phyloP scores from a whole-genome alignment of 805 yeast species.

The Starmerella lactis-condensi region DNA sequence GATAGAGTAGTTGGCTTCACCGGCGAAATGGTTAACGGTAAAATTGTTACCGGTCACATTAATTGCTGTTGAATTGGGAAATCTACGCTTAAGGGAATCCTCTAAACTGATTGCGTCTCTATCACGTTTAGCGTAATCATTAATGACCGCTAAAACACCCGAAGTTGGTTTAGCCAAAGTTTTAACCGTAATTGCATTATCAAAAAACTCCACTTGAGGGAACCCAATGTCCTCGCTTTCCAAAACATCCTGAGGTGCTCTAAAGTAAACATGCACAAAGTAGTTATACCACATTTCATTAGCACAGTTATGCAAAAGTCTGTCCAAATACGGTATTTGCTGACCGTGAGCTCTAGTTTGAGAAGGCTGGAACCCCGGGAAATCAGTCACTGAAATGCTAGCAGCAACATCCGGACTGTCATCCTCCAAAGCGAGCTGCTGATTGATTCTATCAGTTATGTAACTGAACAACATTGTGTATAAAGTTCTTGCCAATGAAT shows the following conservation, averaged over 20 bases:
- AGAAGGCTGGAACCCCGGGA: constrained; percentile 26
- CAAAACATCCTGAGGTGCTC: constrained; percentile 24
- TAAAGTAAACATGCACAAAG: constrained; percentile 24
- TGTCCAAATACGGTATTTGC: constrained; percentile 22
- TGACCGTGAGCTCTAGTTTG: constrained; percentile 8
- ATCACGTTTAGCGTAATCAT: constrained; percentile 24
- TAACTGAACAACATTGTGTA: constrained; percentile 25
- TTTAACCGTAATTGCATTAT: constrained; percentile 38
- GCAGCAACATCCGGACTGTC: constrained; percentile 18
- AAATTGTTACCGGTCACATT: constrained; percentile 28
- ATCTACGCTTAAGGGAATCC: constrained; percentile 21
- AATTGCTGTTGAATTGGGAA: constrained; percentile 19
- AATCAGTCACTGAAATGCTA: constrained; percentile 25
- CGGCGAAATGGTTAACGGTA: constrained; percentile 39
- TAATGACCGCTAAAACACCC: constrained; percentile 24
- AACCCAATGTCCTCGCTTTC: constrained; percentile 29
- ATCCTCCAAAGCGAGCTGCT: constrained; percentile 19
- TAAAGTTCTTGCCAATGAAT: constrained; percentile 26
- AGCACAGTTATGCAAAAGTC: constrained; percentile 26
- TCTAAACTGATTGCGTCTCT: constrained; percentile 21
- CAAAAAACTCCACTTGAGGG: constrained; percentile 38
- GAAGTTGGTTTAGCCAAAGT: constrained; percentile 29
- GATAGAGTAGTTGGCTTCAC: constrained; percentile 37
- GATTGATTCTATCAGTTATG: constrained; percentile 25
- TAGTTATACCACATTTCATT: constrained; percentile 26